Evolutionary conservation across 164 flowering plant species (phyloP).

Genomic region (Stephania yunnanensis): DNA sequence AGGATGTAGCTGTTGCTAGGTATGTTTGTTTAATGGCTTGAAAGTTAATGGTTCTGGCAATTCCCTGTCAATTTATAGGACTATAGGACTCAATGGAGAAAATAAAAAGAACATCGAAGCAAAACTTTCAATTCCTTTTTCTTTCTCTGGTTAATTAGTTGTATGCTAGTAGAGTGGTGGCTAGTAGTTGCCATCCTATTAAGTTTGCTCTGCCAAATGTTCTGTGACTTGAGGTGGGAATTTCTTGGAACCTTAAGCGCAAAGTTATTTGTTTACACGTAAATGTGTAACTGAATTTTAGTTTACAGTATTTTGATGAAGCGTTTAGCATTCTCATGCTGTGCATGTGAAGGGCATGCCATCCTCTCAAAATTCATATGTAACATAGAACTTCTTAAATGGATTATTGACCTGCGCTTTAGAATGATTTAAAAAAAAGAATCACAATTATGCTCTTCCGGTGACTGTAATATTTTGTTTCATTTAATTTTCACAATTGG

Average conservation of each 20-base stretch:
- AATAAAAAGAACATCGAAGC: background rate
- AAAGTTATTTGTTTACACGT: background rate
- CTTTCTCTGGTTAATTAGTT: background rate
- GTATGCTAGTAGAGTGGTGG: background rate
- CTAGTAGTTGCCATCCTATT: background rate
- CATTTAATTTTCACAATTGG: background rate
- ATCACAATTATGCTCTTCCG: background rate
- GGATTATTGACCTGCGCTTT: no score
- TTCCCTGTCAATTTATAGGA: background rate
- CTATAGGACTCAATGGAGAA: background rate
- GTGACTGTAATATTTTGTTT: background rate
- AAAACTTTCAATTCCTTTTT: background rate
- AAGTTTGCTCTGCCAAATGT: background rate
- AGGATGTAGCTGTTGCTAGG: conserved; percentile 95
- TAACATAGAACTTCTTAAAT: no score
- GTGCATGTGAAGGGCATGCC: background rate
- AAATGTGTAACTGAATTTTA: no score
- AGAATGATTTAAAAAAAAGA: no score
- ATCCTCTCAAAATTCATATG: background rate
- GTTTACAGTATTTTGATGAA: no score
- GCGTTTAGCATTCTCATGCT: background rate
- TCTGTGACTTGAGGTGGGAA: background rate
- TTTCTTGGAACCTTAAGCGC: background rate
- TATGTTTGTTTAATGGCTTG: conserved; percentile 15
- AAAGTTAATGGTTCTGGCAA: background rate